Percentiles rank a stretch among this genome's conserved stretches.
Evolutionary conservation across 2,329 filamentous ascomycete species (phyloP).

Genomic region (Neofusicoccum sp.): DNA sequence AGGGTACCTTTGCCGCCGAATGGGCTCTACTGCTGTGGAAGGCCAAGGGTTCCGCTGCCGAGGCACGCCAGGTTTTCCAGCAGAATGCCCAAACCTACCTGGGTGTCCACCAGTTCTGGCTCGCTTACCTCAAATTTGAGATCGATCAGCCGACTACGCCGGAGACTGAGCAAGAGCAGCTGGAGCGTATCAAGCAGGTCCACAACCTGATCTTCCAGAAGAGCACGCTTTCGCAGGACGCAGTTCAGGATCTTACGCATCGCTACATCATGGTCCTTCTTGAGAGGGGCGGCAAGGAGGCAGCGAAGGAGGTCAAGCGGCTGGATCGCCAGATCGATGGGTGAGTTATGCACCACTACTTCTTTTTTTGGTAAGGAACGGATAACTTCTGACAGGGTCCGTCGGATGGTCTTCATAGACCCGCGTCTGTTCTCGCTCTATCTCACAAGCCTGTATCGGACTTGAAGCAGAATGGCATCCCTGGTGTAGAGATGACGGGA

Average conservation of each 20-base stretch:
- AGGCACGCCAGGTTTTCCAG: constrained; percentile 79
- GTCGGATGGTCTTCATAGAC: neutral
- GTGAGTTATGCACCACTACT: constrained; percentile 27
- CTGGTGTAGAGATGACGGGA: neutral
- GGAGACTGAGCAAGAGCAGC: constrained; percentile 63
- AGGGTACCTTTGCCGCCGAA: constrained; percentile 82
- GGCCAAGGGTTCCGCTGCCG: constrained; percentile 73
- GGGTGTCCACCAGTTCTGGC: constrained; percentile 87
- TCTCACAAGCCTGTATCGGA: neutral
- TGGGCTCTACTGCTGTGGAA: constrained; percentile 89
- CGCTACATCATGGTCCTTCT: constrained; percentile 82
- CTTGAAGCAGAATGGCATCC: neutral
- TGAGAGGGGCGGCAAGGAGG: constrained; percentile 74
- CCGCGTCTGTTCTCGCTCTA: neutral
- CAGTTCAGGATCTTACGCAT: constrained; percentile 73
- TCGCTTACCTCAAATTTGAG: constrained; percentile 85
- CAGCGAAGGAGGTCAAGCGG: constrained; percentile 80
- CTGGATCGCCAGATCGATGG: constrained; percentile 88
- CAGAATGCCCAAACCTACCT: constrained; percentile 81
- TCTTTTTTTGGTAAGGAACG: constrained; percentile 62
- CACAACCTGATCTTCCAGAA: constrained; percentile 72
- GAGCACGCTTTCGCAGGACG: constrained; percentile 64
- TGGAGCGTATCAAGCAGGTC: constrained; percentile 75
- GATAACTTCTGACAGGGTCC: neutral
- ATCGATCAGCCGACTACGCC: constrained; percentile 72